Conservation (phyloP, 345 rosid species). For the Eucalyptus sp. region DNA sequence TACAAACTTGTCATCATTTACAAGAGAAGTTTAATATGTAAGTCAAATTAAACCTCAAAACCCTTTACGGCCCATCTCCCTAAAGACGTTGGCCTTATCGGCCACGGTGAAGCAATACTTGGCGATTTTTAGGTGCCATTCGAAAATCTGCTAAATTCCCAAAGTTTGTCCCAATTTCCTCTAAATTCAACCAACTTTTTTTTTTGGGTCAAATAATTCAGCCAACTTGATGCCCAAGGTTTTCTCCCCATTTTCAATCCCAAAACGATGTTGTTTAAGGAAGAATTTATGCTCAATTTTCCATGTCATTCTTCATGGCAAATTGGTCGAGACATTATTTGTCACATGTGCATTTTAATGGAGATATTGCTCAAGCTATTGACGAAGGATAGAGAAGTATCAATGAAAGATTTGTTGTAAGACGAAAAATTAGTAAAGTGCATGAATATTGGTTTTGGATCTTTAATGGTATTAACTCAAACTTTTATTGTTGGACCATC, state of each 20-base stretch:
- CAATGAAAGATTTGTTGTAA: background rate
- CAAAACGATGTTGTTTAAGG: background rate
- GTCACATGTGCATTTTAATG: background rate
- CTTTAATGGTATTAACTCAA: background rate
- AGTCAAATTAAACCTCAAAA: background rate
- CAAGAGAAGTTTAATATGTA: background rate
- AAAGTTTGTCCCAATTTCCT: background rate
- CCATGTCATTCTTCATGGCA: background rate
- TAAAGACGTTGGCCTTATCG: background rate
- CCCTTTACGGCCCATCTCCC: background rate
- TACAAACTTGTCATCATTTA: background rate
- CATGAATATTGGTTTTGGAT: background rate
- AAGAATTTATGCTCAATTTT: background rate
- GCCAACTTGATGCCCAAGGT: background rate
- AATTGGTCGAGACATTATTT: background rate
- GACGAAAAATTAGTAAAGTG: background rate
- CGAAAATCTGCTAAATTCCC: background rate
- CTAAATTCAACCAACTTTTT: background rate
- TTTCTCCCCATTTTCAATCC: background rate
- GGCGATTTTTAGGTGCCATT: background rate
- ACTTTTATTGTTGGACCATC: background rate
- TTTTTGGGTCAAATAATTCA: background rate
- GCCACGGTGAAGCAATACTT: background rate
- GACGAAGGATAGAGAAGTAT: background rate
- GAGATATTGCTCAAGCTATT: background rate